Conservation (phyloP, 257 asterid species). For the Solanum virginianum region DNA sequence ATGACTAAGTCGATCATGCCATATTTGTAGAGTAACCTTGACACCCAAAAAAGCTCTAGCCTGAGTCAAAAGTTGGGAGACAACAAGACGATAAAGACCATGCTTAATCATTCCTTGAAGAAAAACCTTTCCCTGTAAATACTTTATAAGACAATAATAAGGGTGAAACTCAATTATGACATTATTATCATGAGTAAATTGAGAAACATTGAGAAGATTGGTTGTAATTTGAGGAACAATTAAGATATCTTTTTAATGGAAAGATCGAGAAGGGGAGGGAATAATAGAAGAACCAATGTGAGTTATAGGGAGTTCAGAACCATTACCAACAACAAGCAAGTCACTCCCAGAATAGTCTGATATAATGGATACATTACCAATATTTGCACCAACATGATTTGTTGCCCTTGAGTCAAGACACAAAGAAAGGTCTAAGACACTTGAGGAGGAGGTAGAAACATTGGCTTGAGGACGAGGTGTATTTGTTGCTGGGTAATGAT, state of each 20-base stretch:
- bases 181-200: too few species aligned
- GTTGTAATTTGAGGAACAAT: too few species aligned
- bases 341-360: background rate
- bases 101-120: background rate
- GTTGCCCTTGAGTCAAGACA: background rate
- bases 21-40: background rate
- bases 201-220: too few species aligned
- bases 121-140: too few species aligned
- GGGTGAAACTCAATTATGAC: too few species aligned
- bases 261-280: background rate
- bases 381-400: background rate
- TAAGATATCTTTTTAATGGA: background rate
- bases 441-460: too few species aligned
- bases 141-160: too few species aligned
- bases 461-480: background rate
- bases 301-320: background rate
- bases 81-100: background rate
- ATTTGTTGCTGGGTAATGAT: background rate
- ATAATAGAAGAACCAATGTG: background rate
- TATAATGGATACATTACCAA: background rate
- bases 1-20: background rate
- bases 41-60: background rate
- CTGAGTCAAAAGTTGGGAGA: background rate
- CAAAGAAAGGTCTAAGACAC: background rate
- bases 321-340: background rate